Base-by-base conservation (phyloP, 306 rosid species). In the Cercis canadensis region DNA sequence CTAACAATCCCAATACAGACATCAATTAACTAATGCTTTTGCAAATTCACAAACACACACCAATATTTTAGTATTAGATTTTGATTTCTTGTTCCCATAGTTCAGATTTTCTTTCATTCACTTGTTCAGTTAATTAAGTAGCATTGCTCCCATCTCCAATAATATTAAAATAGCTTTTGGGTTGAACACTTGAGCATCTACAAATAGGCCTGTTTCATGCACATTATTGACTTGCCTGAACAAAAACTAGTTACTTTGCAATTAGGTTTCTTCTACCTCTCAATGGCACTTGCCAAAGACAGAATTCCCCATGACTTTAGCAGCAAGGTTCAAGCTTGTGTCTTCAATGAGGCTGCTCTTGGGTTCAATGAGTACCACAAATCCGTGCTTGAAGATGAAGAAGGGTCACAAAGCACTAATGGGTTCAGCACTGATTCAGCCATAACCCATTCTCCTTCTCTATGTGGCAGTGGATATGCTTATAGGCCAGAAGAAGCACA, bases 231-330 rank as follows among this genome's bases (percentile, higher is more conserved):
- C 43, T 72, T 32, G 12, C 32, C 34, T 62, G 39, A 80, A 45
- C 72, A 52, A 67, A 53, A 60, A 40, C 54, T 29, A 61, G 34
- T 39, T 63, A n/a, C 5, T 46, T 50, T 59, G 31, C 29, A 43
- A 18, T 53, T 71, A 21, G 34, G 72, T 36, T 51, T 43, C 46
- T 41, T 62, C 76, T 5, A 41, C 53, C 45, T 52, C 52, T 34
- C 7, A 65, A 88, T 88, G 95, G 85, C 88, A 63, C 84, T 82
- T 13, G 70, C 78, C 75, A 77, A 80, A 44, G 82, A 79, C 53
- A 77, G 69, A 63, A 74, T 79, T 56, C 78, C 76, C 8, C 69
- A 44, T 53, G 69, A 63, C 14, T 67, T 57, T 56, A 56, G 73
- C 45, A 70, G 55, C 72, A 77, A 66, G 68, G 53, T 66, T 49